Base-by-base conservation (phyloP, 202 grass and related monocot genomes). In the Eragrostis tef region DNA sequence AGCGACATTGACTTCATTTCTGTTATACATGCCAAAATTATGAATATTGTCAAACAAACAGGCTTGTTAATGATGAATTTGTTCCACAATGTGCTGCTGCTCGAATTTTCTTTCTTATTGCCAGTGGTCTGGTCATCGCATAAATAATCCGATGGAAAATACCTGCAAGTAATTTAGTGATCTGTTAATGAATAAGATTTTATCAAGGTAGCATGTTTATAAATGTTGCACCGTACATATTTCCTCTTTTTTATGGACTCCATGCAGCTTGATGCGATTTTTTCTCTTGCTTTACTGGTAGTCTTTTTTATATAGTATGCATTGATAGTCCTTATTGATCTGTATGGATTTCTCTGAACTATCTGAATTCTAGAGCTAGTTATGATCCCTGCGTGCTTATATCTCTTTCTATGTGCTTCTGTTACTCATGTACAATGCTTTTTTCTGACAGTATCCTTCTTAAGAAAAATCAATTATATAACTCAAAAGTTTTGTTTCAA, bases 21-120 rank as follows among this genome's bases (percentile, higher is more conserved):
- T 13, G 76, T 82, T 59, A 91, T 81, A 42, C 89, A 91, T 56
- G 79, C 63, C 39, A 87, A 43, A 57, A 87, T 69, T 79, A 69
- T 81, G 66, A 91, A 82, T 22, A 81, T 58, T 63, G 51, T 67
- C 29, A 83, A 63, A 71, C 60, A 81, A 67, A 49, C 49, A 69
- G 63, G 65, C 77, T 83, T 70, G 13, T 77, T 73, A 54, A 81
- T 52, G 26, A 41, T 74, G 22, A 87, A 53, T 12, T 59, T 84
- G 44, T 66, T 79, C 66, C 57, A 79, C 27, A 54, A 53, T 1
- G 34, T 6, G 41, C 54, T 20, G n/a, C 25, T 70, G 64, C 51
- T 88, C 9, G 17, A n/a, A 12, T 45, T 62, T 80, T 80, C 45
- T 29, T 12, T 22, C 59, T 74, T 67, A 31, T 74, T 34, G 44